Evolutionary conservation across 2,329 filamentous ascomycete species (phyloP), one percentile per base, ranked within the genome.

Genomic region (Cladosporium austrohemisphaericum): DNA sequence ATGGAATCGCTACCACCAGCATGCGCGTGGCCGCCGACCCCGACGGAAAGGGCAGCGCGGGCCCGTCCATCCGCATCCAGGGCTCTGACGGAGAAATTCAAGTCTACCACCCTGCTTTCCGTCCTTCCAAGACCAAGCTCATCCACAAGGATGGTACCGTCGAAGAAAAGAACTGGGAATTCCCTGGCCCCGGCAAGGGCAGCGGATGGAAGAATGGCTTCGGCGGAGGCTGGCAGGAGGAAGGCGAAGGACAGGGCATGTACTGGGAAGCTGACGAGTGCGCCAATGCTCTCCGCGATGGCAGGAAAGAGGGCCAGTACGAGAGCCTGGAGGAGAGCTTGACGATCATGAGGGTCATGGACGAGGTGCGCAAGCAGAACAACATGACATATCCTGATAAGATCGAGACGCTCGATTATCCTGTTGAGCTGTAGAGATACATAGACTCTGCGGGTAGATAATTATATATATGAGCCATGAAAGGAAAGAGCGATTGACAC

Each of bases 261-360:
- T 93, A 88, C 71, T 92, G 85, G 85, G 86, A 91, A 67, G 88
- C 88, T 1, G 87, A 91, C 65, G 87, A 89, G 72, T 85, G 81
- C 56, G 87, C 84, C 22, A 76, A 83, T 37, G 88, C 85, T 57
- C 64, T 95, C 50, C 76, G 85, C 35, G 88, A 93, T 64, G 87
- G 88, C 18, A 82, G 81, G 69, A 78, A 84, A 61, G 84, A 95
- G 74, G 89, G 88, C 64, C 76, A 78, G 40, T 77, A 77, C 10
- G 71, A 93, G 68, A 81, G 84, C 16, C 80, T 81, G 74, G 76
- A 80, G 37, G 90, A 95, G 76, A 92, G 85, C 62, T 75, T 94
- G 48, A 77, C 83, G 41, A 88, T 95, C 55, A 95, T 95, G 89
- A 84, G 91, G 65, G 75, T 79, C 2, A 86, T 86, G 83, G 84